Base-by-base conservation (phyloP, 495 filamentous ascomycete species). In the Neurospora tetraspora region DNA sequence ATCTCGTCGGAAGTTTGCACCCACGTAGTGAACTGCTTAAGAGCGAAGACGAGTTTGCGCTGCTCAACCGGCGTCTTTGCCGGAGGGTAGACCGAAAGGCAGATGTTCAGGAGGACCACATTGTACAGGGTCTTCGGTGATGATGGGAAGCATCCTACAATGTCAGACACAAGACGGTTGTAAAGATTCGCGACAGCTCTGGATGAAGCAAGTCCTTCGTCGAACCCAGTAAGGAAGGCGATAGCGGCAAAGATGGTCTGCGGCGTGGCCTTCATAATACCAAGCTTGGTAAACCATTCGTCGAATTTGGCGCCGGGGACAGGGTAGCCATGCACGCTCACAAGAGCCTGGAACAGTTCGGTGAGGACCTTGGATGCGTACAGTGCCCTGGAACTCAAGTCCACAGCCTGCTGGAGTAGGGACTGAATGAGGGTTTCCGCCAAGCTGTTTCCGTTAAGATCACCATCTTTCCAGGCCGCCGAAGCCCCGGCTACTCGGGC, bases 21-120 rank as follows among this genome's bases (percentile, higher is more conserved):
- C 88, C 91, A 94, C 20, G 88, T 85, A 10, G 91, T 84, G 8
- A 97, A 81, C 74, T 94, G 89, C 79, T 93, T 93, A 39, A 94
- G 86, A 34, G 94, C 89, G 77, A 97, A 93, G 4, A 98, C 89
- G 40, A 94, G 76, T 40, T 94, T 87, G 76, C 95, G 93, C 38
- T 91, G 92, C 18, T 93, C 91, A 68, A 97, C 85, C 7, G 84
- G 85, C 14, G 86, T 70, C 45, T 83, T 77, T 12, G 78, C 80
- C 1, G 73, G 68, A 38, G 85, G 81, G 71, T 85, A 89, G 59
- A 87, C 78, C 27, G 75, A 76, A 69, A 83, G 74, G 71, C 81
- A 82, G 37, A 80, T 71, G 69, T 86, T 84, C n/a, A 88, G 78
- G 7, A 88, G 76, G 9, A 85, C 81, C 5, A 88, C 72, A 0